Base-by-base conservation (phyloP, 2,329 filamentous ascomycete genomes). In the Ophiostoma pallidulum region DNA sequence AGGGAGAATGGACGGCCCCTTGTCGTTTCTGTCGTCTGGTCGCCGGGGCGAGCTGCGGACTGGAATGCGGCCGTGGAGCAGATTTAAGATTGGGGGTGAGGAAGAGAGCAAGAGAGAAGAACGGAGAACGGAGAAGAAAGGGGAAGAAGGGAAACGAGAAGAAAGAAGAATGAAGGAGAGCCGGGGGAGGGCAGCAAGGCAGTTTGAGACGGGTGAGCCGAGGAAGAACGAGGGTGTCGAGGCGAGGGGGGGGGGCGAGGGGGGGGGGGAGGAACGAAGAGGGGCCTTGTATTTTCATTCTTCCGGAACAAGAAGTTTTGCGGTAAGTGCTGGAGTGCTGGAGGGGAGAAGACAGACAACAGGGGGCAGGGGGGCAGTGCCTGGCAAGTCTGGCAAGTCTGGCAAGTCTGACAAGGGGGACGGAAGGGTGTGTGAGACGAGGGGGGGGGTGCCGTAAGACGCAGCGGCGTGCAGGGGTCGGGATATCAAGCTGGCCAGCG, bases 271-370 rank as follows among this genome's bases (percentile, higher is more conserved):
- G 31, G 29, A 39, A 39, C 8, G 5, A 13, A 29, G 26, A 12
- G 35, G 36, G 35, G 35, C 26, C 43, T 39, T 39, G 43, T 39
- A 33, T 39, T 39, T 45, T 39, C 35, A 31, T 45, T 45, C 19
- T 39, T 39, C 43, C 36, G 43, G 43, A 45, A 45, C 14, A 45
- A 45, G 35, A 39, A 39, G 35, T 45, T 45, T 45, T 33, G 35
- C 26, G 39, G 36, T 26, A 45, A 45, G 43, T 45, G 43, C 19
- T 44, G 20, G 41, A 44, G 41, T 38, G 31, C 9, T 24, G 35
- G 26, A 38, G 42, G 32, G 20, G 42, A 32, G 32, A 32, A 19
- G 22, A 32, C 31, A 32, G 41, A 8, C 14, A n/a, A 35, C 4
- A n/a, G 9, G 14, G 24, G 33, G 14, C 32, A 16, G 24, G 42